Evolutionary conservation across 2,329 filamentous ascomycete species (phyloP).

Genomic region (Pyrenochaeta sp.): DNA sequence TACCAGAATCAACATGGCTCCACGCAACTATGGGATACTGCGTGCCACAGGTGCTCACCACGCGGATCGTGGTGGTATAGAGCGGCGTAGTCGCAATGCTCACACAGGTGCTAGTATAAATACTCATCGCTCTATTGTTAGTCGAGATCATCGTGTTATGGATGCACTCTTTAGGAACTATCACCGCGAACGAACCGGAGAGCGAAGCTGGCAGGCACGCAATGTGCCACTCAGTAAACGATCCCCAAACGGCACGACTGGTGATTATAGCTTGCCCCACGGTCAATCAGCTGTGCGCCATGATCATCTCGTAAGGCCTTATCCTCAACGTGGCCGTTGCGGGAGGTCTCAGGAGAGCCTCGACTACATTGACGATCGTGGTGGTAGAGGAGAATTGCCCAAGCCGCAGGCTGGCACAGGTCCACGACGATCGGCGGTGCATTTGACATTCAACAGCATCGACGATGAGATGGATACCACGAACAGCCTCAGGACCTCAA

Average conservation of each 20-base stretch:
- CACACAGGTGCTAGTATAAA: slow-evolving; percentile 12
- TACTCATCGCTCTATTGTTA: not conserved
- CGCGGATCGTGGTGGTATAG: not conserved
- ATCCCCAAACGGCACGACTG: not conserved
- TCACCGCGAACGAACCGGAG: not conserved
- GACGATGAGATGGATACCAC: not conserved
- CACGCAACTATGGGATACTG: not conserved
- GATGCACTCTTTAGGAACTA: not conserved
- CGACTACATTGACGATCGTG: not conserved
- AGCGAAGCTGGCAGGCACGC: not conserved
- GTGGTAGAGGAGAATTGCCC: not conserved
- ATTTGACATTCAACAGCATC: not conserved
- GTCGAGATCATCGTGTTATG: not conserved
- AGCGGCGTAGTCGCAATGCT: not conserved
- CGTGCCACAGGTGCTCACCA: not conserved
- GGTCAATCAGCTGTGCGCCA: not conserved
- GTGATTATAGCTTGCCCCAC: not conserved
- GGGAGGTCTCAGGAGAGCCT: not conserved
- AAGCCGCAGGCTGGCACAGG: not conserved
- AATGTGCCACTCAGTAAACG: not conserved
- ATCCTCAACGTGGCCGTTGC: not conserved
- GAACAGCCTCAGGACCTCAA: not conserved
- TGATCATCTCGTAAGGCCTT: not conserved
- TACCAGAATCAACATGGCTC: not conserved
- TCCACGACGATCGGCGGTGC: not conserved